Evolutionary conservation across 768 basidiomycete genomes (phyloP).

Genomic region (Coprinopsis strossmayeri): DNA sequence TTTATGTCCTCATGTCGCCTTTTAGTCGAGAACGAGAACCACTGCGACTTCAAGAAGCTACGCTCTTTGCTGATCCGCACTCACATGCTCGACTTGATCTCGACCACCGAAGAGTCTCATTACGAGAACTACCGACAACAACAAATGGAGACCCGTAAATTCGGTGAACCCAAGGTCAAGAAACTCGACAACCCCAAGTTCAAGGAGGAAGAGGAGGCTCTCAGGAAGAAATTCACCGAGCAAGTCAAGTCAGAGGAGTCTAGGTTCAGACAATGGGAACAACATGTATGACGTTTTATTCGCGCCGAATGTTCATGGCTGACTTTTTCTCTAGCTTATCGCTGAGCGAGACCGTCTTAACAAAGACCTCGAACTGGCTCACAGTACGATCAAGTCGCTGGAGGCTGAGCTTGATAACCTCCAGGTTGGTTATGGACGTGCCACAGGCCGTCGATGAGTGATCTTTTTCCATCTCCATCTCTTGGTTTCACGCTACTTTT

Average conservation of each 20-base stretch:
- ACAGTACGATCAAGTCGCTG: constrained; percentile 86
- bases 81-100: constrained; percentile 97
- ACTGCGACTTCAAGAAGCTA: constrained; percentile 98
- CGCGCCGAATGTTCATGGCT: constrained; percentile 3
- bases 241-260: constrained; percentile 99
- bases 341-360: constrained; percentile 98
- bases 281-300: constrained; percentile 62
- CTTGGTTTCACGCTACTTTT: not conserved
- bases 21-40: constrained; percentile 95
- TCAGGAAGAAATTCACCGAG: constrained; percentile 97
- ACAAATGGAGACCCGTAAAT: constrained; percentile 99
- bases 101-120: constrained; percentile 90
- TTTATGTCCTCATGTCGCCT: not conserved
- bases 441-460: constrained; percentile 56
- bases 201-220: constrained; percentile 97
- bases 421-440: constrained; percentile 78
- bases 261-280: constrained; percentile 98
- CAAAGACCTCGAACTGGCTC: constrained; percentile 94
- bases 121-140: constrained; percentile 98
- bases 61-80: constrained; percentile 93
- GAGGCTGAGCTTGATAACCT: constrained; percentile 88
- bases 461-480: constrained; percentile 5
- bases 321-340: constrained; percentile 63
- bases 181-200: constrained; percentile 99
- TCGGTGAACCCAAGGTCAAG: constrained; percentile 97